A percentile compares a stretch with the other conserved stretches of the same genome.
These are phyloP conservation scores for Calonectria henricotiae DNA, from an alignment of 2,329 filamentous ascomycete genomes.

Conservation along the genomic window DNA sequence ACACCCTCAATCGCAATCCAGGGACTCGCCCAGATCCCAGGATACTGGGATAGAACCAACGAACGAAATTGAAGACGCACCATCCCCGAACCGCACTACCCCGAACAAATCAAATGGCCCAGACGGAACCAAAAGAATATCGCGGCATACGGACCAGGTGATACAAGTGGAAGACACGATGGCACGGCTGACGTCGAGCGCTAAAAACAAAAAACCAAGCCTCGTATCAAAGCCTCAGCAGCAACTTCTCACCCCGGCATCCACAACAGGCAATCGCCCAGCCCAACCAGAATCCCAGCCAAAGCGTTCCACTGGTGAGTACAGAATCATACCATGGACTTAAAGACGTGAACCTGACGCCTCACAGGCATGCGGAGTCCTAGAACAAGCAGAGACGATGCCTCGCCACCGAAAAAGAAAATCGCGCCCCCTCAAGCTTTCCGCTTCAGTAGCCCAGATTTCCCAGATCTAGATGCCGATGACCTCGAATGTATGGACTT, in stretches of 20 bases:
- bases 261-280: conserved; percentile 44
- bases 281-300: conserved; percentile 43
- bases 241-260: conserved; percentile 62
- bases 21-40: conserved; percentile 34
- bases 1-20: conserved; percentile 51
- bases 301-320: conserved; percentile 38
- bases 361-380: conserved; percentile 32
- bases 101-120: conserved; percentile 46
- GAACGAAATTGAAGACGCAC: conserved; percentile 27
- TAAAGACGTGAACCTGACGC: conserved; percentile 18
- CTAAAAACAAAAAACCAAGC: conserved; percentile 64
- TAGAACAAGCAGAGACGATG: conserved; percentile 38
- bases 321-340: background rate
- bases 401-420: conserved; percentile 52
- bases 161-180: conserved; percentile 58
- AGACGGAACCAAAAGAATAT: conserved; percentile 45
- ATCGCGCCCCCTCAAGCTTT: conserved; percentile 35
- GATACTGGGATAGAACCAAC: conserved; percentile 20
- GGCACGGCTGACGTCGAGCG: conserved; percentile 63
- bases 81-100: conserved; percentile 27
- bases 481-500: conserved; percentile 62
- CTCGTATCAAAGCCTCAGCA: conserved; percentile 61
- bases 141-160: conserved; percentile 51
- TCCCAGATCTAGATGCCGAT: conserved; percentile 57
- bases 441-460: conserved; percentile 53